Conservation (phyloP, 441 rosid species). For the Melastoma candidum region DNA sequence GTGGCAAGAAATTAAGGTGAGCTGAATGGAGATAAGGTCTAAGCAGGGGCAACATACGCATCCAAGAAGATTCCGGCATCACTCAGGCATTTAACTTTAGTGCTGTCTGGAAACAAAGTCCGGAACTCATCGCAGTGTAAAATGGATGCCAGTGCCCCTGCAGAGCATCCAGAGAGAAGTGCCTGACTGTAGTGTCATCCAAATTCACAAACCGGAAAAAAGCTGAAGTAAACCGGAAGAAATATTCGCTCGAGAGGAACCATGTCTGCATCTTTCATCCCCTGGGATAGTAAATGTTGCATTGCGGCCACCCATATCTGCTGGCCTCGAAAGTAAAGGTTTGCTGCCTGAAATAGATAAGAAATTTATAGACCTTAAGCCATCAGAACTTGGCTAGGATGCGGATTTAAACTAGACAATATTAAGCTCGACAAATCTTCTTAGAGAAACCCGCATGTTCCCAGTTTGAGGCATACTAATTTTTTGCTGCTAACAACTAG, state of each 20-base stretch:
- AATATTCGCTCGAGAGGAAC: conserved; percentile 4
- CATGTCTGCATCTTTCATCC: conserved; percentile 14
- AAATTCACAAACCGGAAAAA: neutral
- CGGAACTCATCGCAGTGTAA: conserved; percentile 15
- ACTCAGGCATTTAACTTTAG: conserved; percentile 17
- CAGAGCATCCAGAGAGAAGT: conserved; percentile 17
- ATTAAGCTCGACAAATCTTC: neutral
- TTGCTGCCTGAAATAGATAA: conserved; percentile 5
- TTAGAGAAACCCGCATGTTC: no score
- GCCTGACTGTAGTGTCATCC: conserved; percentile 7
- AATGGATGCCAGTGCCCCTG: conserved; percentile 10
- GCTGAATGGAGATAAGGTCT: neutral
- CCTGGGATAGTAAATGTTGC: conserved; percentile 12
- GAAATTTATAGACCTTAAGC: neutral
- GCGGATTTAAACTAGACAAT: neutral
- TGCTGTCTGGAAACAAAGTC: conserved; percentile 11
- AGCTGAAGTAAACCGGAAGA: neutral
- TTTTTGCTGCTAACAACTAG: no score
- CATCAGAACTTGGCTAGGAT: neutral
- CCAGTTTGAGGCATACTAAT: no score
- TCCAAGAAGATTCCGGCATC: conserved; percentile 14
- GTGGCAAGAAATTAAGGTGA: neutral
- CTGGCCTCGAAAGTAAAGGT: conserved; percentile 9
- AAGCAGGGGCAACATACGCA: conserved; percentile 2
- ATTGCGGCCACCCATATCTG: conserved; percentile 14